phyloP scores from a whole-genome alignment of 2,329 filamentous ascomycete genomes.

The Diplodia corticola region DNA sequence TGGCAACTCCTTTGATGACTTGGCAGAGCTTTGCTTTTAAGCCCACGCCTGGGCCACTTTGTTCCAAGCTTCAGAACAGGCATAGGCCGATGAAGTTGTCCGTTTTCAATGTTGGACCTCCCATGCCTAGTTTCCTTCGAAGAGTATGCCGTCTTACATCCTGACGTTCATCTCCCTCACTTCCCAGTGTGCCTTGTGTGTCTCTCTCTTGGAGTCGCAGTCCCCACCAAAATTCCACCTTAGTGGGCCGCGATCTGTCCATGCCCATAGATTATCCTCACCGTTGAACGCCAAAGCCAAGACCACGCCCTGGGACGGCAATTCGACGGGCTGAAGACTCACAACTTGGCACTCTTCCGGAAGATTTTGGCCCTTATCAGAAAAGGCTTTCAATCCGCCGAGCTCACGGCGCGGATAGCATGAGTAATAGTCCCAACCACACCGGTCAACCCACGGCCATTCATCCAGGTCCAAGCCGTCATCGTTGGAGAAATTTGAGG shows the following conservation, averaged over 20 bases:
- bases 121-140: background rate
- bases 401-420: constrained; percentile 23
- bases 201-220: background rate
- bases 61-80: background rate
- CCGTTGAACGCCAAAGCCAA: constrained; percentile 26
- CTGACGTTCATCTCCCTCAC: constrained; percentile 12
- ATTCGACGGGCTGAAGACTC: constrained; percentile 26
- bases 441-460: constrained; percentile 2
- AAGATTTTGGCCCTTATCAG: background rate
- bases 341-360: constrained; percentile 23
- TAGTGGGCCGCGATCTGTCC: constrained; percentile 27
- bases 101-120: background rate
- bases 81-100: background rate
- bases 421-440: constrained; percentile 20
- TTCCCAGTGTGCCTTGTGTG: background rate
- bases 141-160: background rate
- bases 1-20: background rate
- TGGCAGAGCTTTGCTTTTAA: background rate
- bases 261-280: constrained; percentile 30
- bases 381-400: background rate
- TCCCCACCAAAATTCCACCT: constrained; percentile 26
- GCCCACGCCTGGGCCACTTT: background rate
- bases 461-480: background rate
- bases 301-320: constrained; percentile 27
- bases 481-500: background rate